Base-by-base conservation (phyloP, 1,284 basidiomycete species). In the Phlebopus sp. region DNA sequence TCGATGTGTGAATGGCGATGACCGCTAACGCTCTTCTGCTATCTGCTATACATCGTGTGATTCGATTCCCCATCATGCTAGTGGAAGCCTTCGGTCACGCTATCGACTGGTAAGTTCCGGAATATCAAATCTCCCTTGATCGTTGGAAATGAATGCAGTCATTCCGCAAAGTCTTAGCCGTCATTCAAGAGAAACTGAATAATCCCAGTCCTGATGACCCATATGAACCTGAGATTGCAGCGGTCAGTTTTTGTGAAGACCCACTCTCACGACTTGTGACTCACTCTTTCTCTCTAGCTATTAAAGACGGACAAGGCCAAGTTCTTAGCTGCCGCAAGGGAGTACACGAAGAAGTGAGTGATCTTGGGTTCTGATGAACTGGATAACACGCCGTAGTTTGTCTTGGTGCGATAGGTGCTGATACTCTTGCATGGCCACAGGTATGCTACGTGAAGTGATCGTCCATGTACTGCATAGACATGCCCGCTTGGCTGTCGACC, bases 121-220 rank as follows among this genome's bases (percentile, higher is more conserved):
- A 19, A 42, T 41, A 17, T 13, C 18, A 34, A 19, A 15, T 34
- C 43, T n/a, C 44, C 27, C 27, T 29, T 32, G 21, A 29, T 50
- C 30, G 46, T 30, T 40, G 19, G 46, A 44, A 23, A 42, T 44
- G 44, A 52, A 37, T 43, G 36, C 42, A 47, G 37, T 19, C 44
- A 18, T 31, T 47, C 37, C 18, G 19, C 52, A 29, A 29, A 94
- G 92, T 95, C 4, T 75, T 95, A 25, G 69, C 76, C 19, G 81
- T 86, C 35, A 82, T 95, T 52, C 84, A 87, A 63, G 89, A 94
- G 63, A 92, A 95, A 63, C 63, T 95, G 48, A 90, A 91, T 62
- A 88, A 90, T 58, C 92, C 92, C 8, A 91, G 89, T 63, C 79
- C 90, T 6, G 92, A 95, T 59, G 92, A 95, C 67, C 92, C 92